Evolutionary conservation across 441 rosid genomes (phyloP).

Genomic region (Eutrema salsugineum): DNA sequence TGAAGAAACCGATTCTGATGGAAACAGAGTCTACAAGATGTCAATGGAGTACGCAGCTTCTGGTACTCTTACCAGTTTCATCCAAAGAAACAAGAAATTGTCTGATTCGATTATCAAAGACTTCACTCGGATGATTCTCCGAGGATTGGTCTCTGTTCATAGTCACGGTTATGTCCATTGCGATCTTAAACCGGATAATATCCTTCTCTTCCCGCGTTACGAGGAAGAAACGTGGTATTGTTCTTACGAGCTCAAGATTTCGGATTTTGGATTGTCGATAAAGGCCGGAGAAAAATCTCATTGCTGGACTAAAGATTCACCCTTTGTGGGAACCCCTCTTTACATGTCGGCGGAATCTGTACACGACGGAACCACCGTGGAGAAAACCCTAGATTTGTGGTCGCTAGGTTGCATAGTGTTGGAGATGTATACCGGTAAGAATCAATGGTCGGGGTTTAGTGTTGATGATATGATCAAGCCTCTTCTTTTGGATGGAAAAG

Average conservation of each 20-base stretch:
- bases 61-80: constrained; percentile 9
- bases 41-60: constrained; percentile 9
- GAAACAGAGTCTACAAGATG: not conserved
- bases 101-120: not conserved
- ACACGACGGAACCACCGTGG: not conserved
- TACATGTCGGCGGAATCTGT: constrained; percentile 29
- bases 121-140: constrained; percentile 8
- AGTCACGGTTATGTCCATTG: constrained; percentile 27
- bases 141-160: constrained; percentile 9
- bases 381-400: constrained; percentile 31
- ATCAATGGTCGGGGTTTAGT: not conserved
- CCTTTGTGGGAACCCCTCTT: constrained; percentile 12
- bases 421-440: constrained; percentile 18
- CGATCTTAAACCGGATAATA: constrained; percentile 29
- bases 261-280: constrained; percentile 17
- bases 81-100: not conserved
- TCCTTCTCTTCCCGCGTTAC: constrained; percentile 17
- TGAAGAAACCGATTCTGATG: not conserved
- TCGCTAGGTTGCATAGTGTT: constrained; percentile 26
- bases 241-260: constrained; percentile 14
- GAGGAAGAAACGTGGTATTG: constrained; percentile 3
- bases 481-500: not conserved
- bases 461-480: not conserved
- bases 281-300: not conserved
- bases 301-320: not conserved